Evolutionary conservation across 177 flowering plant species (phyloP), one percentile per base, ranked within the genome.

Genomic region (Vitis hybrid): DNA sequence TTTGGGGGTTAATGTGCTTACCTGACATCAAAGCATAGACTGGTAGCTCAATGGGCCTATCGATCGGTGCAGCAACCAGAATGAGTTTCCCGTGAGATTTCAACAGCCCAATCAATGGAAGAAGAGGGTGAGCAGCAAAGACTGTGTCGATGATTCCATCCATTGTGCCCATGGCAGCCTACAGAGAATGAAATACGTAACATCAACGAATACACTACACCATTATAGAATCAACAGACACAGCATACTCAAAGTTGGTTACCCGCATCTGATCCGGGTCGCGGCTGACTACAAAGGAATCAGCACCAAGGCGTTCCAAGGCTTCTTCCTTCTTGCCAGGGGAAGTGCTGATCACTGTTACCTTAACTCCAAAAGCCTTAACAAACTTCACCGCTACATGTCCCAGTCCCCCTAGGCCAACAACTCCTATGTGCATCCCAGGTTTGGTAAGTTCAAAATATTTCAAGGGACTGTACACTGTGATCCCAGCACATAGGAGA

Each of bases 71-170:
- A 68, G 83, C 84, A 4, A 83, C 76, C 64, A 79, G 8, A 2
- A 81, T 64, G 6, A 83, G 69, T 75, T 77, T 83, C 30, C 84
- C 86, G 56, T 75, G 56, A 13, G 75, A 10, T 72, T 83, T 83
- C 66, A 83, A 13, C 46, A 81, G 56, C 48, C 58, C 69, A 27
- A 81, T 4, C 64, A 83, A 49, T 0, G 84, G 81, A 1, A 52
- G 2, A 5, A 83, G 64, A 21, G 79, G 62, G 61, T 83, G 84
- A 14, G 51, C 24, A 3, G 81, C 81, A 18, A 83, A 79, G 19
- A 83, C 84, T 3, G 84, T 83, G 66, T 81, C 84, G 40, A 82
- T 76, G 18, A 82, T 80, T 13, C 77, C 83, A 68, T 82, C 83
- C 75, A 82, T 52, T 21, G 82, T 70, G 30, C 78, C 72, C 59